Percentiles rank a stretch among this genome's conserved stretches.
Conservation (phyloP, 176 grass and related monocot genomes). For the Poa annua region DNA sequence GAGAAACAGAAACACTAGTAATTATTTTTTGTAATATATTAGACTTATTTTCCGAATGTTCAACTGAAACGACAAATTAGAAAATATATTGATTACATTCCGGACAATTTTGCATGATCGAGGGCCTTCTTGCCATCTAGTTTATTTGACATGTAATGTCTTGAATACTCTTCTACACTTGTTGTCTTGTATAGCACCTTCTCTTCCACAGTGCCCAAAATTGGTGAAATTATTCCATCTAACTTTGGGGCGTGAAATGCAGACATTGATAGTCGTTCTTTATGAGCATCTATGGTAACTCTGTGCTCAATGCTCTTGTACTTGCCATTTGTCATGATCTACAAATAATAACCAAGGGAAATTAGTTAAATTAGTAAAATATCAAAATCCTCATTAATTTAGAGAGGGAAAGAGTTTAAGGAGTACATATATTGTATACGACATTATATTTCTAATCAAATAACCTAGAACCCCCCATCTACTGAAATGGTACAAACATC, state of each 20-base stretch:
- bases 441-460: neutral
- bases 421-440: neutral
- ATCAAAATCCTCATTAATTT: neutral
- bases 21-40: too few species aligned
- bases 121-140: constrained; percentile 37
- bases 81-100: neutral
- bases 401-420: neutral
- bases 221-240: constrained; percentile 21
- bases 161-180: neutral
- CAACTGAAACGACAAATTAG: neutral
- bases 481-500: neutral
- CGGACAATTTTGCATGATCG: constrained; percentile 18
- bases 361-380: neutral
- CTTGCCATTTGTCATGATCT: constrained; percentile 58
- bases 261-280: constrained; percentile 48
- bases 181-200: constrained; percentile 12
- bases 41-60: too few species aligned
- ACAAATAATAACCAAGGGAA: neutral
- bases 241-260: constrained; percentile 33
- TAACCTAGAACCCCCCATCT: neutral
- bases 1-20: too few species aligned
- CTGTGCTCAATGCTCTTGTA: constrained; percentile 64
- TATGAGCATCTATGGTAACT: constrained; percentile 39
- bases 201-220: neutral
- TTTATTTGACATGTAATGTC: constrained; percentile 28